Evolutionary conservation across 2,329 filamentous ascomycete genomes (phyloP).

Genomic region (Myriosclerotinia curreyana): DNA sequence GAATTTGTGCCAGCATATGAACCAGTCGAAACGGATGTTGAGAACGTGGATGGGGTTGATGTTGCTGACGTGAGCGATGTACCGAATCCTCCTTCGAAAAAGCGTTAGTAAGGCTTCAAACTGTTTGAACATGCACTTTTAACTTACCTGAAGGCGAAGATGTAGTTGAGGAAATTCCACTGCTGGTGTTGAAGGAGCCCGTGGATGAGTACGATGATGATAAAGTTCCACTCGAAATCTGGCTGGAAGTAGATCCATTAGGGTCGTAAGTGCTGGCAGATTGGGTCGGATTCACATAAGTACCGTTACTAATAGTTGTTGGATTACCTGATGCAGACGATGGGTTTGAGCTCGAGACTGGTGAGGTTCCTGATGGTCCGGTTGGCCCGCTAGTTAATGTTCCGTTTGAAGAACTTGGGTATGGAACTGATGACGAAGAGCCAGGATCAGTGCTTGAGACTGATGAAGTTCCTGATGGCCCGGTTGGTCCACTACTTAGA

Average conservation of each 20-base stretch:
- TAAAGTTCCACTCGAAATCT: conserved; percentile 1
- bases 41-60: conserved; percentile 24
- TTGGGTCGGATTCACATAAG: background rate
- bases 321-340: background rate
- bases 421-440: conserved; percentile 22
- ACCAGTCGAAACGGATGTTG: conserved; percentile 23
- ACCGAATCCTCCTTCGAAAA: conserved; percentile 15
- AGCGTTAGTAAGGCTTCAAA: conserved; percentile 6
- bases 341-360: conserved; percentile 9
- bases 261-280: conserved; percentile 11
- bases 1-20: conserved; percentile 14
- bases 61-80: conserved; percentile 19
- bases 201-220: conserved; percentile 6
- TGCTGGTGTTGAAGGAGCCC: conserved; percentile 12
- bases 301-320: conserved; percentile 1
- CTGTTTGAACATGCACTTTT: too few species aligned
- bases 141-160: conserved; percentile 15
- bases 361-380: conserved; percentile 18
- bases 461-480: conserved; percentile 17
- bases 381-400: conserved; percentile 22
- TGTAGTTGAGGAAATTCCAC: background rate
- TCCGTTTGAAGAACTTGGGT: conserved; percentile 21
- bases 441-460: conserved; percentile 15
- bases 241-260: conserved; percentile 13
- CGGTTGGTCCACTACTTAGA: conserved; percentile 19